Conservation (phyloP, 352 stramenopile genomes). For the Blastocystis sp. region DNA sequence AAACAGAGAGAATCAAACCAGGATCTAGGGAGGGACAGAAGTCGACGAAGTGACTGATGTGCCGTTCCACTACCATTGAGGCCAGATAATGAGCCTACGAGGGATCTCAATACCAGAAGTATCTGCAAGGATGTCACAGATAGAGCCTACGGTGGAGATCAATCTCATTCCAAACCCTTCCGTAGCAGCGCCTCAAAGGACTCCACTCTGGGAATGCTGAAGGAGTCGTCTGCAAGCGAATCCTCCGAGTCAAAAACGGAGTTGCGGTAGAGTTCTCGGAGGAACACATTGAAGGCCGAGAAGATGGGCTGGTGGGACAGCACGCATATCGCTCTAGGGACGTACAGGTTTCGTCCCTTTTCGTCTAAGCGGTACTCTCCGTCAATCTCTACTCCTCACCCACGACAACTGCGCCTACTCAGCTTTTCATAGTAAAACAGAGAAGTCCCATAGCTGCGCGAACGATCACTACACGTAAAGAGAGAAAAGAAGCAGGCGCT, state of each 20-base stretch:
- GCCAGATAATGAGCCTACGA: neutral
- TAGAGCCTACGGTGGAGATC: constrained; percentile 27
- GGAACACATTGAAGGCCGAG: constrained; percentile 72
- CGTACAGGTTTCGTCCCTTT: constrained; percentile 60
- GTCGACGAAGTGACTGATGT: constrained; percentile 67
- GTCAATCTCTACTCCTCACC: constrained; percentile 45
- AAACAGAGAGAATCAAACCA: neutral
- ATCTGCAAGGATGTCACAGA: constrained; percentile 51
- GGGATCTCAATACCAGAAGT: neutral
- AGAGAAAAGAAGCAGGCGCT: neutral
- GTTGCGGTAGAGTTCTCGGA: constrained; percentile 66
- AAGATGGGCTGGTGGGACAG: constrained; percentile 65
- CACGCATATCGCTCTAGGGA: constrained; percentile 54
- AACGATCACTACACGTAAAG: constrained; percentile 61
- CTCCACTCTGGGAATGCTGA: constrained; percentile 16
- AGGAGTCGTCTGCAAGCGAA: constrained; percentile 53
- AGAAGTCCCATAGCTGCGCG: constrained; percentile 60
- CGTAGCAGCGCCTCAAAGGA: constrained; percentile 63
- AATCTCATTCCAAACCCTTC: constrained; percentile 18
- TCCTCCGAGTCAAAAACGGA: constrained; percentile 55
- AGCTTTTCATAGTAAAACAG: constrained; percentile 72
- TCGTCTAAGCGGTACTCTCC: constrained; percentile 46
- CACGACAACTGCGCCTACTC: constrained; percentile 1
- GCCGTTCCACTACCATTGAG: constrained; percentile 67
- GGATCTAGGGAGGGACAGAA: constrained; percentile 52